phyloP scores from a whole-genome alignment of 31 red algal genomes.

The Asparagopsis taxiformis region DNA sequence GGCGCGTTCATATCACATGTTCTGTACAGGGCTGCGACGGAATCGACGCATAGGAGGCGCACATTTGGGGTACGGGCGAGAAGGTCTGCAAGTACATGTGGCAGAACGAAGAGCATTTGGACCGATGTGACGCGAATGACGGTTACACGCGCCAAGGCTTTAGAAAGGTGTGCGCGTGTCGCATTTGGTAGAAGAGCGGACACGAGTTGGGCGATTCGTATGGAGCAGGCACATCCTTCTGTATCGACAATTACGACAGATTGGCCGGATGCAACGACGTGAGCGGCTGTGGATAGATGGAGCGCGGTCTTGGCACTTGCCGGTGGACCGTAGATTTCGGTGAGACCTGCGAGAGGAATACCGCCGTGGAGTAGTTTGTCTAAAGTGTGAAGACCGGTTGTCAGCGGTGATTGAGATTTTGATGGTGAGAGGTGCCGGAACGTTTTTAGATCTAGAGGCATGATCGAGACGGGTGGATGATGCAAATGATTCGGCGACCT shows the following conservation, averaged over 20 bases:
- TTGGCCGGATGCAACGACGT: neutral
- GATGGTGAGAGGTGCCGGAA: neutral
- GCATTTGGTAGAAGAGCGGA: too few species aligned
- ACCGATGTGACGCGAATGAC: too few species aligned
- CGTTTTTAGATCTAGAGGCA: too few species aligned
- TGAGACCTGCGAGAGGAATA: neutral
- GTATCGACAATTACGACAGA: conserved; percentile 3
- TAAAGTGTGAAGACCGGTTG: neutral
- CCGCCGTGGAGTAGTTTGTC: conserved; percentile 6
- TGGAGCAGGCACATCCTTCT: neutral
- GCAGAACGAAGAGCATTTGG: too few species aligned
- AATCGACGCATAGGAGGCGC: neutral
- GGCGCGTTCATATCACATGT: neutral
- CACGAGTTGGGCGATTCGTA: neutral
- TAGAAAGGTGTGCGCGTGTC: too few species aligned
- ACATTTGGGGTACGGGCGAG: too few species aligned
- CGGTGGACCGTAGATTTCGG: conserved; percentile 5
- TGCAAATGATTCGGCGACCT: too few species aligned
- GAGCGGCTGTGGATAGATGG: neutral
- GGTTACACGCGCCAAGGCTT: too few species aligned
- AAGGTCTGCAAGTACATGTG: too few species aligned
- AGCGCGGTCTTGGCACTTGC: conserved; percentile 5
- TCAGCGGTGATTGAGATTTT: neutral
- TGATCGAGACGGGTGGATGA: too few species aligned
- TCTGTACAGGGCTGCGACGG: neutral